Conservation (phyloP, 495 filamentous ascomycete species). For the Lentithecium fluviatile region DNA sequence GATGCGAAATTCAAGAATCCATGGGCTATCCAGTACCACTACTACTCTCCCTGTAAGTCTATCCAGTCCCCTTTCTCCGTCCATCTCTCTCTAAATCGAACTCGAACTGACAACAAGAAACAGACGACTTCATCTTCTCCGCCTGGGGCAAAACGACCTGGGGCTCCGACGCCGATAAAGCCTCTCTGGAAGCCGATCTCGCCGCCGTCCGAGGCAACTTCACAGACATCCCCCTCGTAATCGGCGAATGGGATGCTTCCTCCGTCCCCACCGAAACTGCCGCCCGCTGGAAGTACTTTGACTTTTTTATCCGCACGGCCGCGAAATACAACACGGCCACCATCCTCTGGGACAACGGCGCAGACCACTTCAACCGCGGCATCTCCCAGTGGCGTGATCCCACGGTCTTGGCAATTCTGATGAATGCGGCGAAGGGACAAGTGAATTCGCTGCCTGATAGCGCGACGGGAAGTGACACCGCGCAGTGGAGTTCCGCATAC, state of each 20-base stretch:
- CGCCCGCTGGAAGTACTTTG: slow-evolving; percentile 59
- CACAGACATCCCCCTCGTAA: slow-evolving; percentile 54
- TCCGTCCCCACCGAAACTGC: slow-evolving; percentile 52
- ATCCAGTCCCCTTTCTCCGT: not conserved
- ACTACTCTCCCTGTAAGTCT: slow-evolving; percentile 58
- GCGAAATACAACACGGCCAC: slow-evolving; percentile 49
- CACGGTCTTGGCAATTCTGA: slow-evolving; percentile 49
- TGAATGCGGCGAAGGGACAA: slow-evolving; percentile 47
- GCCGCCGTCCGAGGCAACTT: slow-evolving; percentile 53
- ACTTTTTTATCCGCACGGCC: slow-evolving; percentile 53
- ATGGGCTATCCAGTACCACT: slow-evolving; percentile 63
- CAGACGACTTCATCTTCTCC: slow-evolving; percentile 54
- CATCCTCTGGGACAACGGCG: slow-evolving; percentile 61
- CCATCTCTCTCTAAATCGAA: not conserved
- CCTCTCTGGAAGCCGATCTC: slow-evolving; percentile 52
- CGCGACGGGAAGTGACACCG: slow-evolving; percentile 47
- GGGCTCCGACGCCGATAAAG: slow-evolving; percentile 57
- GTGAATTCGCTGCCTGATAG: slow-evolving; percentile 56
- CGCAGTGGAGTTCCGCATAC: slow-evolving; percentile 53
- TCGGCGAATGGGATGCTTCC: slow-evolving; percentile 60
- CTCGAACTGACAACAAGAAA: not conserved
- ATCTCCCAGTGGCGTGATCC: slow-evolving; percentile 53
- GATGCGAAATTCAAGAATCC: slow-evolving; percentile 52
- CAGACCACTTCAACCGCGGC: slow-evolving; percentile 50
- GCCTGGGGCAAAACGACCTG: slow-evolving; percentile 62